A percentile compares a stretch with the other conserved stretches of the same genome.
Conservation (phyloP, 345 rosid species). For the Syzygium jambos region DNA sequence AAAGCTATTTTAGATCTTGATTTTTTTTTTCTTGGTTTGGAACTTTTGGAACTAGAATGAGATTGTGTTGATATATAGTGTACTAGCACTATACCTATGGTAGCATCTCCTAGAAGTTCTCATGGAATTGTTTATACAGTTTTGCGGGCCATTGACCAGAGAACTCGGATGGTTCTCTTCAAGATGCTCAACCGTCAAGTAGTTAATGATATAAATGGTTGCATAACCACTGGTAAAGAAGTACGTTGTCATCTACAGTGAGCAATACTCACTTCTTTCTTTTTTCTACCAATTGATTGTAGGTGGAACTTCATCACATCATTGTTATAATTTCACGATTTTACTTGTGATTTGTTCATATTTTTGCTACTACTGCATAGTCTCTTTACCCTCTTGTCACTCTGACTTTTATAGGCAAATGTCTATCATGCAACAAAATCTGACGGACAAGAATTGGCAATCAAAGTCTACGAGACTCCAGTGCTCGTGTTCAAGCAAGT, state of each 20-base stretch:
- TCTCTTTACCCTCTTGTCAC: neutral
- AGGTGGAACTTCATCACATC: too few relatives aligned
- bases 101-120: neutral
- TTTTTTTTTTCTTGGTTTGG: rapidly evolving
- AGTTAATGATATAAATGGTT: slow-evolving; percentile 73
- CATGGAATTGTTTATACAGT: neutral
- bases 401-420: slow-evolving; percentile 50
- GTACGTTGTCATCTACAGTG: slow-evolving; percentile 13
- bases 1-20: too few relatives aligned
- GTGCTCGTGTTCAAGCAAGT: slow-evolving; percentile 77
- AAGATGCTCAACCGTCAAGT: slow-evolving; percentile 81
- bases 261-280: neutral
- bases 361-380: neutral
- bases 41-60: too few relatives aligned
- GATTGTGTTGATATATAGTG: rapidly evolving
- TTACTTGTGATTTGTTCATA: neutral
- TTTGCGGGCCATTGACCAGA: slow-evolving; percentile 75
- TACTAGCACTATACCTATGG: rapidly evolving
- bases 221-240: slow-evolving; percentile 95
- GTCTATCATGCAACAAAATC: slow-evolving; percentile 89
- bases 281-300: neutral
- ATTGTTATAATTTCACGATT: neutral
- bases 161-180: slow-evolving; percentile 83
- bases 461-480: slow-evolving; percentile 82
- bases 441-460: slow-evolving; percentile 75